Evolutionary conservation across 805 yeast species (phyloP), one percentile per base, ranked within the genome.

Genomic region (Yarrowia keelungensis): DNA sequence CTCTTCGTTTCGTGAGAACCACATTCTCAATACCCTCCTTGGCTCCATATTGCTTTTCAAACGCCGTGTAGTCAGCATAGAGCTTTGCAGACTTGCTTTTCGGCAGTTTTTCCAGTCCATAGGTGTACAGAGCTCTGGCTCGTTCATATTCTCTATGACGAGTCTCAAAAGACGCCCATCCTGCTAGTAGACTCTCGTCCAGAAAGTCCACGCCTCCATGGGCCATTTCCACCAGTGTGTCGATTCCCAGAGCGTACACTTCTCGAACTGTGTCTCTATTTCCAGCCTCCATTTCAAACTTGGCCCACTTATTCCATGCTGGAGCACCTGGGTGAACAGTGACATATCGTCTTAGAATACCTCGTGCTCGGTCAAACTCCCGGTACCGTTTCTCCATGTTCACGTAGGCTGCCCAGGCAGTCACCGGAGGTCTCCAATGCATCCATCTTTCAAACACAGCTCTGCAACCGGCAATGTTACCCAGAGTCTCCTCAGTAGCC

Each of bases 401-500:
- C 35, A 91, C 80, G 74, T 84, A 93, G 3, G 93, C 85, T 64
- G 83, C 84, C 95, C 97, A 93, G 0, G 90, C 95, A 12, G 82
- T 79, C 16, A 74, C 74, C 14, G 73, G 74, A 0, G 97, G 97
- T 71, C 85, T 86, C 92, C 96, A 90, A 35, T 81, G 79, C 64
- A 90, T 79, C 99, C 99, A 94, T 69, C 89, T 82, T 69, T 87
- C 87, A 77, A 89, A 93, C 8, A 94, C 81, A 14, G 78, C 77
- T 64, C 97, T 78, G 2, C 89, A 89, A 8, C 88, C 87, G 5
- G 80, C 76, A 49, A 85, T 79, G 74, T 91, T 87, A 47, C 87
- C 87, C 35, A 92, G 78, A 0, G 89, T 83, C 77, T 92, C 98
- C 77, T 92, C 98, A 16, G 93, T 84, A 56, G 89, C 87, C 8